Evolutionary conservation across 73 alveolate genomes (phyloP).

Genomic region (Stentor coeruleus): DNA sequence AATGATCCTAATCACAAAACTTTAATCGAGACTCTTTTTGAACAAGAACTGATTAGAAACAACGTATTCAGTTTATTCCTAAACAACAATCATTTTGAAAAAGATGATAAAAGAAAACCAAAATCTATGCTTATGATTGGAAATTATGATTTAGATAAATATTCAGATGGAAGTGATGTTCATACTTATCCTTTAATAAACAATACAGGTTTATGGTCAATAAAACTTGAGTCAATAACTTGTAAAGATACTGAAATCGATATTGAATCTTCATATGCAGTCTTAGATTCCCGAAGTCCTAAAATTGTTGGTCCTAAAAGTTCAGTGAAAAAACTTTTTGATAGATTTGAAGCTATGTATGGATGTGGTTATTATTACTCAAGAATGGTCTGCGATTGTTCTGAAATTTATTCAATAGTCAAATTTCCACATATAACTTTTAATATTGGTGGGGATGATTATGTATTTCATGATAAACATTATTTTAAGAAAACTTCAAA

Average conservation of each 20-base stretch:
- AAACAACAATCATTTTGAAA: background rate
- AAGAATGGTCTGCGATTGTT: constrained; percentile 17
- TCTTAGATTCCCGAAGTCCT: background rate
- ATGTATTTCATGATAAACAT: background rate
- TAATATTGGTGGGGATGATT: constrained; percentile 8
- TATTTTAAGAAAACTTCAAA: background rate
- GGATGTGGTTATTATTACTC: constrained; percentile 1
- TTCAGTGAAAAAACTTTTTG: background rate
- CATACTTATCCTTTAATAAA: background rate
- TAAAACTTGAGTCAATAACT: background rate
- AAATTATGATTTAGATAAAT: background rate
- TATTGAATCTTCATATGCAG: background rate
- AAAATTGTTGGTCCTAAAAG: background rate
- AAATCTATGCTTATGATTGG: background rate
- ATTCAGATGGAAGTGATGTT: background rate
- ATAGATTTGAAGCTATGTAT: background rate
- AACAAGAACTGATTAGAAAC: background rate
- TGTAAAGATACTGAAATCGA: background rate
- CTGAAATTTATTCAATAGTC: background rate
- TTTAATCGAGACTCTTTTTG: background rate
- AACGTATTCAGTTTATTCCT: background rate
- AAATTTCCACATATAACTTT: background rate
- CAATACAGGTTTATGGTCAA: background rate
- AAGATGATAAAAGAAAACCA: background rate
- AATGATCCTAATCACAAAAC: background rate